Percentiles rank a stretch among this genome's conserved stretches.
Evolutionary conservation across 768 basidiomycete species (phyloP).

Genomic region (Pleurotus platypus): DNA sequence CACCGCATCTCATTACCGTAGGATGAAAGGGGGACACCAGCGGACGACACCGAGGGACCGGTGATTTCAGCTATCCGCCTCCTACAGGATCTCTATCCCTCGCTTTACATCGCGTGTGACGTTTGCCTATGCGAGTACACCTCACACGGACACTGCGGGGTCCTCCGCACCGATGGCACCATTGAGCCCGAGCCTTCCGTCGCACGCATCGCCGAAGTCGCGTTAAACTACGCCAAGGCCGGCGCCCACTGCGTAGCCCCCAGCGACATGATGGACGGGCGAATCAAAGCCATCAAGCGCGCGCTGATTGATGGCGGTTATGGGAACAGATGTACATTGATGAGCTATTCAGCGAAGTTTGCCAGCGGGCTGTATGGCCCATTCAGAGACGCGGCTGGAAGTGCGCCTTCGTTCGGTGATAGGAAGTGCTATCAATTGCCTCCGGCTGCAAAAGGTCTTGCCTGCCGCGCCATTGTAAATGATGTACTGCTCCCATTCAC

Average conservation of each 20-base stretch:
- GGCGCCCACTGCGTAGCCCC: slow-evolving; percentile 99
- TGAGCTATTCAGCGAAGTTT: slow-evolving; percentile 98
- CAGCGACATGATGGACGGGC: slow-evolving; percentile 99
- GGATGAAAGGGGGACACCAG: slow-evolving; percentile 82
- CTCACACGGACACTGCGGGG: slow-evolving; percentile 94
- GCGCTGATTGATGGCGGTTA: slow-evolving; percentile 78
- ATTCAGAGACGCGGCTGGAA: slow-evolving; percentile 97
- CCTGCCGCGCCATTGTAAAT: slow-evolving; percentile 88
- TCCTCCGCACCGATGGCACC: slow-evolving; percentile 68
- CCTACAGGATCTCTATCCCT: slow-evolving; percentile 74
- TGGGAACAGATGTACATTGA: slow-evolving; percentile 87
- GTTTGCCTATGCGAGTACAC: slow-evolving; percentile 99
- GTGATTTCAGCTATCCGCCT: slow-evolving; percentile 90
- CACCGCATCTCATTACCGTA: slow-evolving; percentile 23
- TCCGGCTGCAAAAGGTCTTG: slow-evolving; percentile 82
- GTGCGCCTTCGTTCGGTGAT: slow-evolving; percentile 91
- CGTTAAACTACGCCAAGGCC: slow-evolving; percentile 86
- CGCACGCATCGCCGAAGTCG: slow-evolving; percentile 87
- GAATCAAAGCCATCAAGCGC: slow-evolving; percentile 86
- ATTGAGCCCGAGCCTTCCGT: slow-evolving; percentile 80
- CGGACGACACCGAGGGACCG: slow-evolving; percentile 86
- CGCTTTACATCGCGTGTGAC: slow-evolving; percentile 87
- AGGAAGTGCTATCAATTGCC: slow-evolving; percentile 99
- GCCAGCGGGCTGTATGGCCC: slow-evolving; percentile 94
- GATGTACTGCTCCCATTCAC: neutral